Conservation (phyloP, 2,329 filamentous ascomycete species). For the Orbilia blumenaviensis region DNA sequence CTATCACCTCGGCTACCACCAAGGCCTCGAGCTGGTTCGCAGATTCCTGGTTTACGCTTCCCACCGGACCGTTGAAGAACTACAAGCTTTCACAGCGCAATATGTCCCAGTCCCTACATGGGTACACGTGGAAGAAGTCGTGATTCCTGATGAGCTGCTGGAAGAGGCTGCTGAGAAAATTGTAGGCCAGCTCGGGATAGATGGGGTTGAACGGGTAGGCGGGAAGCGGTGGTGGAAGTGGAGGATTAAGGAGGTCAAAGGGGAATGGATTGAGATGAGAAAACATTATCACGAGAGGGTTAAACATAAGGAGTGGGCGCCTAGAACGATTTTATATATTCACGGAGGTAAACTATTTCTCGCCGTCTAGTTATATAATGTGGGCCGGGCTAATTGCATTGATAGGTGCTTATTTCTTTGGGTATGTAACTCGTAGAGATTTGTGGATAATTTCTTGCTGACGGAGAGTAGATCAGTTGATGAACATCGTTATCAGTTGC, state of each 20-base stretch:
- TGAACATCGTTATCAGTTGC: conserved; percentile 97
- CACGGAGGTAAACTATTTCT: conserved; percentile 69
- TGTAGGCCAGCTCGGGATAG: conserved; percentile 76
- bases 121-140: conserved; percentile 78
- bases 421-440: conserved; percentile 1
- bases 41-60: conserved; percentile 86
- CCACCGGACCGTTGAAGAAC: conserved; percentile 88
- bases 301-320: conserved; percentile 68
- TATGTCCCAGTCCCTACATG: conserved; percentile 90
- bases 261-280: conserved; percentile 97
- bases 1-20: conserved; percentile 90
- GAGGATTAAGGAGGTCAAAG: conserved; percentile 72
- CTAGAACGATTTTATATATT: conserved; percentile 88
- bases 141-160: conserved; percentile 73
- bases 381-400: background rate
- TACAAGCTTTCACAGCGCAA: conserved; percentile 90
- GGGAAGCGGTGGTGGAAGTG: conserved; percentile 86
- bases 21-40: conserved; percentile 86
- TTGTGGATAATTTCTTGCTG: background rate
- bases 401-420: conserved; percentile 46
- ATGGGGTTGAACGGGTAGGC: conserved; percentile 78
- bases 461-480: conserved; percentile 74
- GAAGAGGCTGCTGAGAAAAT: conserved; percentile 73
- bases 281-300: conserved; percentile 78
- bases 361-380: background rate